phyloP scores from a whole-genome alignment of 306 rosid genomes.

The Luffa aegyptiaca region DNA sequence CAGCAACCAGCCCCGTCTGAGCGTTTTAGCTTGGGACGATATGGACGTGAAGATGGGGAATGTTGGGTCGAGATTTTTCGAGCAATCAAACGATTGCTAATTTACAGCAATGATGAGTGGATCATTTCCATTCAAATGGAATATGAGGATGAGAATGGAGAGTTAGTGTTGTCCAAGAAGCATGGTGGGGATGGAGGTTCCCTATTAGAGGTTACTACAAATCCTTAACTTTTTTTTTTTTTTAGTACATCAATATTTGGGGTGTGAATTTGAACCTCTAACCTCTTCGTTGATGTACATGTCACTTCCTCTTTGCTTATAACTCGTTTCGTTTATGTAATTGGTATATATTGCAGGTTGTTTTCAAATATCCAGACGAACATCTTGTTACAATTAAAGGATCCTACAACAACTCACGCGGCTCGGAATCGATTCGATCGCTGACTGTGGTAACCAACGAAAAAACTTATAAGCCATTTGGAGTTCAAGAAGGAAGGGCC shows the following conservation, averaged over 20 bases:
- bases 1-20: background rate
- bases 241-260: too few species aligned
- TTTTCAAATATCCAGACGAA: background rate
- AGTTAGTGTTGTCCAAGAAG: background rate
- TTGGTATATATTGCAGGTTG: background rate
- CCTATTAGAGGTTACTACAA: background rate
- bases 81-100: background rate
- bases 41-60: background rate
- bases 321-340: background rate
- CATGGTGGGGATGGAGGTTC: background rate
- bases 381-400: background rate
- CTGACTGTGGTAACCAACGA: background rate
- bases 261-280: too few species aligned
- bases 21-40: background rate
- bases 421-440: background rate
- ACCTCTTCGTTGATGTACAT: too few species aligned
- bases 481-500: background rate
- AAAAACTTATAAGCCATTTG: background rate
- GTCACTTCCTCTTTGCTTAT: too few species aligned
- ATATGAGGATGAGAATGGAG: background rate
- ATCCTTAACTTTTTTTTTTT: too few species aligned
- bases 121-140: background rate
- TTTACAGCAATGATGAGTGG: background rate
- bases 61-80: background rate
- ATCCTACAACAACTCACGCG: background rate